phyloP scores from a whole-genome alignment of 2,329 filamentous ascomycete genomes.

The Passalora sequoiae region DNA sequence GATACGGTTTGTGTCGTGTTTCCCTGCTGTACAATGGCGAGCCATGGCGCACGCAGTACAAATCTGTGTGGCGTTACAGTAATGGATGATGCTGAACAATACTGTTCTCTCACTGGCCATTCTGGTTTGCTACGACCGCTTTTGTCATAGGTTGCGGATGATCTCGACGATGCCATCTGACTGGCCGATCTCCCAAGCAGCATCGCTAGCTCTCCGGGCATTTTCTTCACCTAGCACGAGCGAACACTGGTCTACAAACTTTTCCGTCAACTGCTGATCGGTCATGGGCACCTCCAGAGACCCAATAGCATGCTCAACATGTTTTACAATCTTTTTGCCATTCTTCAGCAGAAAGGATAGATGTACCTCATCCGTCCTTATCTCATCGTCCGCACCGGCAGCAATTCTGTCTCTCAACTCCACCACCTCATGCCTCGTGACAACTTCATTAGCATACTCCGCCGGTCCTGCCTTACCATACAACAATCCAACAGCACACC shows the following conservation, averaged over 20 bases:
- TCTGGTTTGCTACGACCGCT: too few relatives aligned
- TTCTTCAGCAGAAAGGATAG: conserved; percentile 38
- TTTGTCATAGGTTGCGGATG: not conserved
- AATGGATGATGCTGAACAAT: too few relatives aligned
- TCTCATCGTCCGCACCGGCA: conserved; percentile 38
- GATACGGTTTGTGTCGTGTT: too few relatives aligned
- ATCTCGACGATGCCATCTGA: conserved; percentile 14
- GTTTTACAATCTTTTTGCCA: conserved; percentile 39
- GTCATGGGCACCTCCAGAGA: conserved; percentile 48
- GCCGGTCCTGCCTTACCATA: conserved; percentile 49
- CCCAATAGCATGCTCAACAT: conserved; percentile 49
- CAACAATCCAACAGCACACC: conserved; percentile 47
- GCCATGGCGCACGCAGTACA: too few relatives aligned
- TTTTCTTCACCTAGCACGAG: conserved; percentile 38
- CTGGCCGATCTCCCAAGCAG: conserved; percentile 22
- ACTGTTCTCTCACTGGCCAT: too few relatives aligned
- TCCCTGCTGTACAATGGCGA: too few relatives aligned
- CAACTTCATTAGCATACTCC: conserved; percentile 48
- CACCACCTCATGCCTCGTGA: conserved; percentile 40
- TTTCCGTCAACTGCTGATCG: conserved; percentile 43
- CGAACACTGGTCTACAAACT: conserved; percentile 48
- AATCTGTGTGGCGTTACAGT: too few relatives aligned
- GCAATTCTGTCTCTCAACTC: conserved; percentile 43
- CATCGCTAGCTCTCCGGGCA: conserved; percentile 21
- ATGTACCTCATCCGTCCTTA: conserved; percentile 42